phyloP scores from a whole-genome alignment of 2,329 filamentous ascomycete genomes.

The Parasarocladium wereldwijsianum region DNA sequence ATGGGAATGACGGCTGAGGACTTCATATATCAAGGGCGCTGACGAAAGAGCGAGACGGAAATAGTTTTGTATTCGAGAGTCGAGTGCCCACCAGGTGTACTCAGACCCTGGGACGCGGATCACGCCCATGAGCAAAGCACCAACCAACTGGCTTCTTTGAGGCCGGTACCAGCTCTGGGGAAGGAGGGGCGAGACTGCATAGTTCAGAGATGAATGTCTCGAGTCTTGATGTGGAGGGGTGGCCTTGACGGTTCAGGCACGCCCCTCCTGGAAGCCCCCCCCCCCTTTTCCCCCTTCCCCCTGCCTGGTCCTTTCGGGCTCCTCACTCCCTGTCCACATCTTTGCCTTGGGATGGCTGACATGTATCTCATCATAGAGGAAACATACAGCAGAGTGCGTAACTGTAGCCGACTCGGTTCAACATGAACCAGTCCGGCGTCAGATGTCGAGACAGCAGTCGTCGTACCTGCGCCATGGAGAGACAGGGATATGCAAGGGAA shows the following conservation, averaged over 20 bases:
- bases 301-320: too few relatives aligned
- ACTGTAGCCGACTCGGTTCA: too few relatives aligned
- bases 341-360: too few relatives aligned
- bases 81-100: conserved; percentile 2
- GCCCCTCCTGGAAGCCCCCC: neutral
- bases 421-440: too few relatives aligned
- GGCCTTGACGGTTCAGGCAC: neutral
- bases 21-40: conserved; percentile 1
- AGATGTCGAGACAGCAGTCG: too few relatives aligned
- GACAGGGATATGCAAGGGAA: conserved; percentile 4
- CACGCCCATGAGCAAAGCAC: too few relatives aligned
- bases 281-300: too few relatives aligned
- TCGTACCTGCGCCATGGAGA: conserved; percentile 7
- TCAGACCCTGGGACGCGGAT: conserved; percentile 5
- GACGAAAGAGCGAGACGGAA: neutral
- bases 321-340: too few relatives aligned
- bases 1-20: conserved; percentile 2
- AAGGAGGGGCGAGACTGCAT: neutral
- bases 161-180: neutral
- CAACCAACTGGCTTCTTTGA: too few relatives aligned
- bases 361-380: too few relatives aligned
- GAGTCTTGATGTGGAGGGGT: neutral
- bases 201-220: conserved; percentile 5
- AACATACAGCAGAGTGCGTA: too few relatives aligned
- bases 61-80: conserved; percentile 1